Base-by-base conservation (phyloP, 208 protist species). In the Wallacemonas sp. region DNA sequence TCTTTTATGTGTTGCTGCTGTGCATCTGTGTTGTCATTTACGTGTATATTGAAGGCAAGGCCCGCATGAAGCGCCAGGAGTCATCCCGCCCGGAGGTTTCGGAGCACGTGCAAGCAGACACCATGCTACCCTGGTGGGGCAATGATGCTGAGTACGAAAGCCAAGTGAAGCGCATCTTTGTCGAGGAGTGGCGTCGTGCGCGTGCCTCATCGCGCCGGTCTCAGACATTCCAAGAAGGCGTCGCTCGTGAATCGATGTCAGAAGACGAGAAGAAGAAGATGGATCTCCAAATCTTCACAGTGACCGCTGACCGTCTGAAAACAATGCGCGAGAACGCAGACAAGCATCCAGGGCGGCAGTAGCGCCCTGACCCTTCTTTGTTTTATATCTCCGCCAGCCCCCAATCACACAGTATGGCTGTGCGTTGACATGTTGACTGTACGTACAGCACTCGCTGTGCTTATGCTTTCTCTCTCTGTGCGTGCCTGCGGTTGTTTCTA, bases 121-220 rank as follows among this genome's bases (percentile, higher is more conserved):
- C 90, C 26, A 93, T 95, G 84, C 76, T 91, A 36, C 90, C 90
- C 24, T 95, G 90, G 87, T 95, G 90, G 87, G 86, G 86, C 34
- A 93, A 95, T 69, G 90, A 92, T 51, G 79, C 65, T 11, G 86
- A 92, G 71, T 95, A 95, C 55, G 90, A 95, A 66, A 86, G 78
- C 47, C 84, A 93, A 64, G 90, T 95, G 12, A 95, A 95, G 70
- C 84, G 90, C 39, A 91, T 92, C 65, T 95, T 93, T 73, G 82
- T 95, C 28, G 86, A 93, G 42, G 84, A 95, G 66, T 95, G 90
- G 90, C 75, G 84, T 39, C 79, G 80, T 26, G 86, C 86, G 1
- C 72, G 86, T 27, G 78, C 84, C 30, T 80, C 71, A 34, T 89
- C 90, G 17, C 86, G 82, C 24, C 72, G 82, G 26, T 72, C 77